Evolutionary conservation across 768 basidiomycete genomes (phyloP), one percentile per base, ranked within the genome.

Genomic region (Mycena pura): DNA sequence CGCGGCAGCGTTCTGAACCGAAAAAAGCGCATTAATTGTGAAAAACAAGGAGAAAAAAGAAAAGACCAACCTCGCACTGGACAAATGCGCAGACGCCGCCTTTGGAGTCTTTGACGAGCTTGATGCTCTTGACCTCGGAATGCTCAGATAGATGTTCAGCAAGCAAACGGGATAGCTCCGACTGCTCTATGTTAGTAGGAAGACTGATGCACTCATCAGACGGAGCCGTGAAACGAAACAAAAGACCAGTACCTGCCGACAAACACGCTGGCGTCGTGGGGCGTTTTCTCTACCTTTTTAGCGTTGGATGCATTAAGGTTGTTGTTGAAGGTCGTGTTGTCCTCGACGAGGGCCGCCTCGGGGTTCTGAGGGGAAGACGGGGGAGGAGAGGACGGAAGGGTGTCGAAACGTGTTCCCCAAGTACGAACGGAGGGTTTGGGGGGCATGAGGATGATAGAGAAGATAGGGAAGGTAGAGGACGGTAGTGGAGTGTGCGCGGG

Each of bases 81-180:
- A 92, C 87, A 72, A 94, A 94, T 57, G 92, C 92, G 69, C 92
- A 93, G 43, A 90, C 84, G 14, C 90, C 88, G 36, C 90, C 90
- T 72, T 87, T 89, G 57, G 82, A 84, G 72, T 92, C 90, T 56
- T 87, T 87, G 39, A 92, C 84, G 51, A 92, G 86, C 70, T 85
- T 86, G 72, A 93, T 82, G 47, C 82, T 83, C 72, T 85, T 88
- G 65, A 92, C 77, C 61, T 87, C 84, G 0, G 84, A 78, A 70
- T 90, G 83, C 52, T 83, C 82, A 7, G 87, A 86, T 53, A 93
- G 80, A 72, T 91, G 90, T 32, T 86, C 82, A 43, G 81, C 78
- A 49, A 94, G 81, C 70, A 87, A 76, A 49, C 77, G 76, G 19
- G 82, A 77, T 40, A 94, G 79, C 69, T 92, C 88, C 45, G 70